Conservation (phyloP, 805 yeast genomes). For the Sugiyamaella valdiviana region DNA sequence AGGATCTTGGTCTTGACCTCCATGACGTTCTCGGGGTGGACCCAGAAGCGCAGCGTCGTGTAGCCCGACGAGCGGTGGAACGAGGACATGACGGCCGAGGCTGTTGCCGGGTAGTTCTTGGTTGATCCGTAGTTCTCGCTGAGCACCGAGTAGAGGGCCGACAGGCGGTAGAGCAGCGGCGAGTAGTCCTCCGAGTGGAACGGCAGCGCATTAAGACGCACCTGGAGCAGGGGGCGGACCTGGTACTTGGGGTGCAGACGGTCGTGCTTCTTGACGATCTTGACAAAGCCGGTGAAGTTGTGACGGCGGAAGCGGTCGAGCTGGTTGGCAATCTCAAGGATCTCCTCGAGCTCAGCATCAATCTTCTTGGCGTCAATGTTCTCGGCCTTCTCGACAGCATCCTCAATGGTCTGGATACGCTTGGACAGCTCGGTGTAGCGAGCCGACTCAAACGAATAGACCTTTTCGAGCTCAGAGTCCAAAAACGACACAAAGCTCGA, state of each 20-base stretch:
- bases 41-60: conserved; percentile 81
- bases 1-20: conserved; percentile 94
- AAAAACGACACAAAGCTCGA: conserved; percentile 69
- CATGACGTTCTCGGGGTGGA: conserved; percentile 94
- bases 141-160: conserved; percentile 72
- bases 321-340: conserved; percentile 70
- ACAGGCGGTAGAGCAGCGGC: conserved; percentile 73
- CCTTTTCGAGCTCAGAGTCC: conserved; percentile 86
- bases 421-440: conserved; percentile 65
- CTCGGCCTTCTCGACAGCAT: conserved; percentile 40
- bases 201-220: conserved; percentile 79
- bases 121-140: conserved; percentile 57
- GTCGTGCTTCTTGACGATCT: conserved; percentile 94
- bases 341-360: conserved; percentile 64
- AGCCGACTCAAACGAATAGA: conserved; percentile 73
- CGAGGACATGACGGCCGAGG: conserved; percentile 31
- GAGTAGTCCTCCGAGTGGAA: conserved; percentile 93
- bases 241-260: conserved; percentile 79
- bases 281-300: conserved; percentile 90
- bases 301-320: conserved; percentile 84
- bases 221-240: conserved; percentile 85
- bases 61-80: conserved; percentile 34
- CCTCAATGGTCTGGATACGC: conserved; percentile 58
- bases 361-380: conserved; percentile 54
- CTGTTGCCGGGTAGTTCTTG: conserved; percentile 30